Evolutionary conservation across 2,329 filamentous ascomycete genomes (phyloP), one percentile per base, ranked within the genome.

Genomic region (Claviceps maximensis): DNA sequence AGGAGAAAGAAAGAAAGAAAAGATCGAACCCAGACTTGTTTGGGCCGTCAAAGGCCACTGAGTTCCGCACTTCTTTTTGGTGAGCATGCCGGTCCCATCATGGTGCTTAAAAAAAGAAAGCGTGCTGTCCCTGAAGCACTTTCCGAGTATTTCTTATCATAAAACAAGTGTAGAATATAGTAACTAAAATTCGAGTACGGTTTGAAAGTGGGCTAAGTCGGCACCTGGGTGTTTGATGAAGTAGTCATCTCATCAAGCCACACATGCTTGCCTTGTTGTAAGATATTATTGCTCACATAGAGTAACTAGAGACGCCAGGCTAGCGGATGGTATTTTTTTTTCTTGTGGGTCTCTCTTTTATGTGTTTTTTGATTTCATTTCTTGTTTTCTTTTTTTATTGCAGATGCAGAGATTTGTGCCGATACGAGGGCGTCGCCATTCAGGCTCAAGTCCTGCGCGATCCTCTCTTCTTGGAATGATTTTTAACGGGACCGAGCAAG

Each of bases 401-500:
- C 9, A 47, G 17, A 29, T 6, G 17, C n/a, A 25, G 19, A 45
- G n/a, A 7, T 46, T 17, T 38, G 36, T 29, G 13, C 25, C 44
- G 8, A 36, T 17, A 25, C n/a, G 31, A 17, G 23, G 4, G 19
- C 21, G 21, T 36, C n/a, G 25, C 21, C 13, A 47, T 44, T 9
- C 19, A 15, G 52, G 55, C 59, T 63, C 61, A 54, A 47, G 5
- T 41, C 49, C 44, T 38, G 45, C 40, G 40, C 38, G 59, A 57
- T 47, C 63, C 61, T 58, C 64, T 61, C 27, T 67, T 61, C 52
- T 62, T 67, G 44, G 62, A 63, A 38, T 65, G 70, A 52, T 69
- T 69, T 56, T 73, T 73, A 47, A 79, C 70, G 17, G 77, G 70
- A 36, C 68, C 73, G 52, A 80, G 75, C 59, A 80, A 77, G 13